These are phyloP conservation scores for Gnetum montanum DNA, from an alignment of 75 land plant genomes.

Conservation along the genomic window DNA sequence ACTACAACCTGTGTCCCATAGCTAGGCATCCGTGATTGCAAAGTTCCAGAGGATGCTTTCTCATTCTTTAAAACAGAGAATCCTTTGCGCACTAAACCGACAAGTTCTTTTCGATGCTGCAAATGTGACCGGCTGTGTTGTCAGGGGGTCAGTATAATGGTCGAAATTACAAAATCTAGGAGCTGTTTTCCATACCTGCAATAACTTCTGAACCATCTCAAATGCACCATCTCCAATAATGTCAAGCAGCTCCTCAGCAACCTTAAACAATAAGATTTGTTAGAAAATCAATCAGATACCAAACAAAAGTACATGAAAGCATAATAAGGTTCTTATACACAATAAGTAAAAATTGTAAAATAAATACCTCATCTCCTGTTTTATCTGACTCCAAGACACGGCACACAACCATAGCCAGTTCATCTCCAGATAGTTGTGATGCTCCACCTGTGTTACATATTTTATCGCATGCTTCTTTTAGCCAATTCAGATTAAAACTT, in stretches of 20 bases:
- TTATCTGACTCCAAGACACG: constrained; percentile 66
- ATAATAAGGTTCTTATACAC: too few relatives aligned
- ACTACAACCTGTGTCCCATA: constrained; percentile 85
- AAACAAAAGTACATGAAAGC: too few relatives aligned
- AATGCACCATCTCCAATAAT: constrained; percentile 88
- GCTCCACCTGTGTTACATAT: constrained; percentile 29
- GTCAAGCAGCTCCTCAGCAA: constrained; percentile 91
- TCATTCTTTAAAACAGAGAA: constrained; percentile 61
- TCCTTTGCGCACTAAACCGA: constrained; percentile 65
- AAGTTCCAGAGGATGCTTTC: constrained; percentile 25
- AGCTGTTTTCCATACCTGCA: too few relatives aligned
- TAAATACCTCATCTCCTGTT: constrained; percentile 95
- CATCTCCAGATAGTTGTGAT: constrained; percentile 76
- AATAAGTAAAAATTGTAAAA: too few relatives aligned
- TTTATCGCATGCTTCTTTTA: constrained; percentile 52
- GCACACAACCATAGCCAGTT: constrained; percentile 75
- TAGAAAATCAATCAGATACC: too few relatives aligned
- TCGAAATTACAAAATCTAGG: too few relatives aligned
- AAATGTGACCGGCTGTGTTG: constrained; percentile 8
- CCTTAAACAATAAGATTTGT: constrained; percentile 38
- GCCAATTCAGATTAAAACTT: constrained; percentile 56
- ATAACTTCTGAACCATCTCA: constrained; percentile 79
- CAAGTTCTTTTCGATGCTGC: constrained; percentile 89
- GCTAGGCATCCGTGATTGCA: constrained; percentile 83
- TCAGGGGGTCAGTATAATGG: too few relatives aligned